Conservation (phyloP, 768 basidiomycete genomes). For the Boletus rubroflammeus region DNA sequence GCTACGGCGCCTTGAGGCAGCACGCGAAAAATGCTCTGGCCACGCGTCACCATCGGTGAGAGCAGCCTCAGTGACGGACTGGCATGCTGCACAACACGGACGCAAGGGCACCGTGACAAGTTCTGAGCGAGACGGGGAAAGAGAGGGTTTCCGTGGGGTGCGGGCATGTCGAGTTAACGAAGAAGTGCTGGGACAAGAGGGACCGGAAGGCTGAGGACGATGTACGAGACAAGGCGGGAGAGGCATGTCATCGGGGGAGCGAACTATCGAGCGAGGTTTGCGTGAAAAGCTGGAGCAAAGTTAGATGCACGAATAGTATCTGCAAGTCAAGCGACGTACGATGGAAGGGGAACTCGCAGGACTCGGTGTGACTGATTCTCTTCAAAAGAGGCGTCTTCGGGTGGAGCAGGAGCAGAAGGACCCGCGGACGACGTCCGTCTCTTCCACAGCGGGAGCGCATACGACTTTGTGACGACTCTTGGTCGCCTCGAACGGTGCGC, state of each 20-base stretch:
- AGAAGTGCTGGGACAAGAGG: not conserved
- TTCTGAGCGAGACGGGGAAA: constrained; percentile 38
- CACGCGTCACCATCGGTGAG: constrained; percentile 53
- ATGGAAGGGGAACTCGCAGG: constrained; percentile 60
- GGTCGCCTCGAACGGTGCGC: constrained; percentile 41
- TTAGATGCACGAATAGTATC: not conserved
- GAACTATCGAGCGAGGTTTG: constrained; percentile 39
- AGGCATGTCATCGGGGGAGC: constrained; percentile 33
- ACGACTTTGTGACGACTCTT: constrained; percentile 59
- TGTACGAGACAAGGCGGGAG: constrained; percentile 57
- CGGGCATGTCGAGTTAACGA: constrained; percentile 11
- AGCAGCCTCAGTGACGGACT: constrained; percentile 53
- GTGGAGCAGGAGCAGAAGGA: constrained; percentile 21
- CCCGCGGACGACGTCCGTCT: constrained; percentile 23
- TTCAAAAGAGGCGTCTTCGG: constrained; percentile 18
- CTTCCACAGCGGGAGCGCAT: constrained; percentile 68
- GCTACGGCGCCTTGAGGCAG: constrained; percentile 57
- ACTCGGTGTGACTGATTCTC: constrained; percentile 45
- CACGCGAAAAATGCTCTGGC: constrained; percentile 61
- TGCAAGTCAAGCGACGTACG: constrained; percentile 37
- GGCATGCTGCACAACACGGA: constrained; percentile 66
- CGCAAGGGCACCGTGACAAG: constrained; percentile 62
- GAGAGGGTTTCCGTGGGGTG: constrained; percentile 20
- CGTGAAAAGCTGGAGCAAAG: constrained; percentile 39
- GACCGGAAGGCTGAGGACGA: constrained; percentile 30